These are phyloP conservation scores for Brassica incana DNA, from an alignment of 345 rosid species.

Conservation along the genomic window DNA sequence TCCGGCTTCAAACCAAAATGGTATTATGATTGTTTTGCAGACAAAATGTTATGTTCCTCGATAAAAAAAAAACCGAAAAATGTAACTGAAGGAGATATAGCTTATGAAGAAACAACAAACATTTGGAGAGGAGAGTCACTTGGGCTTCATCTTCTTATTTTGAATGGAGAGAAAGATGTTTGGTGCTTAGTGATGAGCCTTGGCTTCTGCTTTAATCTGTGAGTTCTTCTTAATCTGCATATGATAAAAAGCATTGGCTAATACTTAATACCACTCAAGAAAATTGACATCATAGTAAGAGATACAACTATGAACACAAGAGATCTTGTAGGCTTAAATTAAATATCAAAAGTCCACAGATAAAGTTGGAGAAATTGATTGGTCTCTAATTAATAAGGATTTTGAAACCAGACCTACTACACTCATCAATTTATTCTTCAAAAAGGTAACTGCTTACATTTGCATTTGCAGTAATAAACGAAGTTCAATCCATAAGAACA, in stretches of 20 bases:
- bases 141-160: conserved; percentile 32
- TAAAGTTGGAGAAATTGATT: background rate
- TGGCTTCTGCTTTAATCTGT: conserved; percentile 37
- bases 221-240: conserved; percentile 41
- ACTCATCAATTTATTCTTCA: background rate
- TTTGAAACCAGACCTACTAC: background rate
- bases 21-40: conserved; percentile 3
- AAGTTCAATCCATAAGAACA: background rate
- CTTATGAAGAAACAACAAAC: conserved; percentile 4
- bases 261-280: background rate
- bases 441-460: background rate
- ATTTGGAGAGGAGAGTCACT: conserved; percentile 17
- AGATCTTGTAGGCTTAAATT: background rate
- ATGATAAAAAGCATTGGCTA: background rate
- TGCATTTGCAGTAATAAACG: background rate
- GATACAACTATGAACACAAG: background rate
- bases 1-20: conserved; percentile 1
- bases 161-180: background rate
- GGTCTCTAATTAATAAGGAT: background rate
- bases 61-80: background rate
- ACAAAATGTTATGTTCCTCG: conserved; percentile 4
- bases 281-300: background rate
- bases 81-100: conserved; percentile 2
- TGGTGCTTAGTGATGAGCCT: conserved; percentile 39
- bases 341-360: background rate